Conservation (phyloP, 2,329 filamentous ascomycete species). For the Fusarium sp. region DNA sequence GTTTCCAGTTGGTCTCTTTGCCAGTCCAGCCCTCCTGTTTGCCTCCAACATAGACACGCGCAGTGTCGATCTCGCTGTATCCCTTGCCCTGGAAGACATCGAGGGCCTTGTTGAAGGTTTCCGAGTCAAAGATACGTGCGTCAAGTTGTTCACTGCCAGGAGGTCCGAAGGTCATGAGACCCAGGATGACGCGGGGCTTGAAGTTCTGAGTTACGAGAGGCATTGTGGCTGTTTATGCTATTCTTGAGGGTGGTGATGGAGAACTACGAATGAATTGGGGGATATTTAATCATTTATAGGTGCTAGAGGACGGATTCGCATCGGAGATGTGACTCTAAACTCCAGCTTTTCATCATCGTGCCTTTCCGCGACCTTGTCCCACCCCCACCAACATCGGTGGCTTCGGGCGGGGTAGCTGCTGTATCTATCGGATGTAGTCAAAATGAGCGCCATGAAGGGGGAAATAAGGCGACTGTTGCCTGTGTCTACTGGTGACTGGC, state of each 20-base stretch:
- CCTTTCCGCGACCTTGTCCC: conserved; percentile 12
- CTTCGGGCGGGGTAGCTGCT: conserved; percentile 34
- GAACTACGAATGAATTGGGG: not conserved
- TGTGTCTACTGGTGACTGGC: conserved; percentile 15
- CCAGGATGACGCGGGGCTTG: conserved; percentile 81
- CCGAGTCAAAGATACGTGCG: conserved; percentile 76
- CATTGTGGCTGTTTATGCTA: conserved; percentile 53
- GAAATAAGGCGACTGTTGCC: conserved; percentile 3
- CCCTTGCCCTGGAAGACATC: conserved; percentile 82
- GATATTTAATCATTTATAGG: conserved; percentile 20
- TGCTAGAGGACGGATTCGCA: not conserved
- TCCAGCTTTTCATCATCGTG: conserved; percentile 35
- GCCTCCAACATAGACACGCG: conserved; percentile 77
- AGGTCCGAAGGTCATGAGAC: conserved; percentile 89
- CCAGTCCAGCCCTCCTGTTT: conserved; percentile 84
- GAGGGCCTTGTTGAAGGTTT: conserved; percentile 78
- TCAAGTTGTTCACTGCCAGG: conserved; percentile 65
- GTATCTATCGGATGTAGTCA: conserved; percentile 11
- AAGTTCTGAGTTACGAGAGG: conserved; percentile 59
- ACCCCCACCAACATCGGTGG: conserved; percentile 32
- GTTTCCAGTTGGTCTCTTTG: conserved; percentile 78
- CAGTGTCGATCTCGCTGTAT: conserved; percentile 89
- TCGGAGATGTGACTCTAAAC: conserved; percentile 43
- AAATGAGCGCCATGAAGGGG: conserved; percentile 9
- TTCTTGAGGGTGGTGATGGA: not conserved